A percentile compares a stretch with the other conserved stretches of the same genome.
These are phyloP conservation scores for Agaricus subrufescens DNA, from an alignment of 768 basidiomycete species.

Conservation along the genomic window DNA sequence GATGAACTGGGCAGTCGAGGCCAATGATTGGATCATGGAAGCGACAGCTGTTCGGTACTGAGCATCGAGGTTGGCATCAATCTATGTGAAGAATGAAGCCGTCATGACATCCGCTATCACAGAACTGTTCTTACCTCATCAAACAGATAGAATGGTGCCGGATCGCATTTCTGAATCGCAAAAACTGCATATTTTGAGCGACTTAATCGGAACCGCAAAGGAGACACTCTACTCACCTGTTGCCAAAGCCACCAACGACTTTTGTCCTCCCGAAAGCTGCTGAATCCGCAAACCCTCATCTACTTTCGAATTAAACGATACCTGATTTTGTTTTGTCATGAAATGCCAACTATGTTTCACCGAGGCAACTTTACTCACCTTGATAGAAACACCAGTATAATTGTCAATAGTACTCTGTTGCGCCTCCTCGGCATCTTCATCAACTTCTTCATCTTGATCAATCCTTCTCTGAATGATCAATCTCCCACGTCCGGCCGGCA, in stretches of 20 bases:
- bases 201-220: neutral
- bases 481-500: constrained; percentile 87
- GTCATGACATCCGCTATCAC: neutral
- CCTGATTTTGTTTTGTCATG: constrained; percentile 36
- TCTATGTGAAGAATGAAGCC: constrained; percentile 34
- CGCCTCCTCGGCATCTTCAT: constrained; percentile 68
- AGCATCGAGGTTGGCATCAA: constrained; percentile 96
- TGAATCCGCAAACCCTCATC: constrained; percentile 97
- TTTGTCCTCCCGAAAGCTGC: constrained; percentile 96
- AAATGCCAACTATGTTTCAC: neutral
- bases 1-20: constrained; percentile 90
- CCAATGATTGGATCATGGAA: constrained; percentile 91
- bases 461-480: constrained; percentile 91
- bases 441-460: constrained; percentile 78
- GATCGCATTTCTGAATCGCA: constrained; percentile 98
- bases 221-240: constrained; percentile 48
- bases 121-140: constrained; percentile 60
- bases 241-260: constrained; percentile 93
- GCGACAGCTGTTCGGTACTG: constrained; percentile 98
- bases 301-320: constrained; percentile 98
- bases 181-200: constrained; percentile 58
- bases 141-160: constrained; percentile 98
- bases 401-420: constrained; percentile 82
- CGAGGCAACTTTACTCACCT: constrained; percentile 40
- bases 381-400: constrained; percentile 96